phyloP scores from a whole-genome alignment of 2,329 filamentous ascomycete species.

The Diatrype stigma region DNA sequence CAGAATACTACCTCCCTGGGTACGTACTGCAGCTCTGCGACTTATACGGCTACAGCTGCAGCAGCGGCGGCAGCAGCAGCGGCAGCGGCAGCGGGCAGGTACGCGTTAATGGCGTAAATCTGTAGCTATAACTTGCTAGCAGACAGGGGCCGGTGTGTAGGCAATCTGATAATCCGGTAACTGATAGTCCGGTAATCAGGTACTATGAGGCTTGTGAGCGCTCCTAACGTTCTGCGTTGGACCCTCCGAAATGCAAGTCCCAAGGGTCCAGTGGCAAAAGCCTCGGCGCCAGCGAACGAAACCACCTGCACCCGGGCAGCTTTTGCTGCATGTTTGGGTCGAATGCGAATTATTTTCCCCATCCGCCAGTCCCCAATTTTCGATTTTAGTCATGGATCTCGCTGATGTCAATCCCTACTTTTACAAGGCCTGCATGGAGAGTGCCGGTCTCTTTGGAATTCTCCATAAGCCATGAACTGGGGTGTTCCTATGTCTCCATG shows the following conservation, averaged over 20 bases:
- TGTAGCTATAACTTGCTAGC: not conserved
- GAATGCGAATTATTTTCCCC: slow-evolving; percentile 19
- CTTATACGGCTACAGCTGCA: no score
- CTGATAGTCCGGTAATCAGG: no score
- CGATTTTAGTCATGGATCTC: slow-evolving; percentile 7
- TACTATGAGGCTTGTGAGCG: not conserved
- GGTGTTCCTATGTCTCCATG: not conserved
- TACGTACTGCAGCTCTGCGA: no score
- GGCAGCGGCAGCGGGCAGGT: no score
- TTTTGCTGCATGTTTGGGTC: slow-evolving; percentile 13
- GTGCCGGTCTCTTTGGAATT: not conserved
- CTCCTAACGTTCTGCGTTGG: slow-evolving; percentile 8
- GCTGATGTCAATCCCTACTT: not conserved
- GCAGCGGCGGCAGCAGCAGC: no score
- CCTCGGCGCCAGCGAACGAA: slow-evolving; percentile 20
- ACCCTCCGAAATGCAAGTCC: slow-evolving; percentile 19
- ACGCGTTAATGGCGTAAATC: no score
- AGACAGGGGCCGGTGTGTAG: not conserved
- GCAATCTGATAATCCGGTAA: no score
- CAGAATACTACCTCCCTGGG: no score
- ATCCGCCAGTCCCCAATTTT: slow-evolving; percentile 23
- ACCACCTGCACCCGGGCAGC: slow-evolving; percentile 8
- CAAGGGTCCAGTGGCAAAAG: slow-evolving; percentile 30
- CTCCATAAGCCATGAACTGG: not conserved
- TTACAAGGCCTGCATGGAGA: not conserved